Evolutionary conservation across 1,284 basidiomycete species (phyloP).

Genomic region (Vanrija sp.): DNA sequence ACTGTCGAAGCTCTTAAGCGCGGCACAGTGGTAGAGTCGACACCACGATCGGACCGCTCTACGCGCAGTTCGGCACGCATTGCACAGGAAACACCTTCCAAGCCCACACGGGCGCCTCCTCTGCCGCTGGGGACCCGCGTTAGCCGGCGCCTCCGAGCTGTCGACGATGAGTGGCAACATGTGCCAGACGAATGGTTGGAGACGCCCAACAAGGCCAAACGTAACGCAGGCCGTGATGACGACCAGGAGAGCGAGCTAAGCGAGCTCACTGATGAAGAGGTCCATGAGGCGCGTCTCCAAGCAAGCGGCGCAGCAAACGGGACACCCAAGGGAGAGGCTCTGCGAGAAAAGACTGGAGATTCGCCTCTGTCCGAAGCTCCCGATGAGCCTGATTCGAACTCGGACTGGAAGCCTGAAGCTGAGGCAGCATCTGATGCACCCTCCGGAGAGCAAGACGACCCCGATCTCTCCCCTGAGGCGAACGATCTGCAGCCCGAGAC

Average conservation of each 20-base stretch:
- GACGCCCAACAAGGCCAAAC: neutral
- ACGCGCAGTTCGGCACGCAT: slow-evolving; percentile 11
- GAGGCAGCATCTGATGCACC: neutral
- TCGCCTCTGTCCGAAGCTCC: slow-evolving; percentile 13
- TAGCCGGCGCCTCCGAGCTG: slow-evolving; percentile 29
- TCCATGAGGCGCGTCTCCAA: slow-evolving; percentile 22
- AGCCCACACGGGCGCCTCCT: slow-evolving; percentile 19
- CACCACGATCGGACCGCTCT: slow-evolving; percentile 14
- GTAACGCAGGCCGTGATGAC: neutral
- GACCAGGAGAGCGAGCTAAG: slow-evolving; percentile 44
- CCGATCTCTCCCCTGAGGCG: too few species aligned
- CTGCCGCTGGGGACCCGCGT: slow-evolving; percentile 32
- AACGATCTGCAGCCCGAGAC: neutral
- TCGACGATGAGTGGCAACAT: slow-evolving; percentile 48
- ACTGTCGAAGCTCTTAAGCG: slow-evolving; percentile 37
- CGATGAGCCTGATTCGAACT: neutral
- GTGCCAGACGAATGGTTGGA: slow-evolving; percentile 47
- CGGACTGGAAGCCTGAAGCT: neutral
- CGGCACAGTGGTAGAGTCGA: slow-evolving; percentile 12
- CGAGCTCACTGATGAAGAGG: slow-evolving; percentile 45
- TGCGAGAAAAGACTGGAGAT: neutral
- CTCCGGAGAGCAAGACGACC: neutral
- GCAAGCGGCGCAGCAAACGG: slow-evolving; percentile 2
- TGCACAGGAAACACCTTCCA: slow-evolving; percentile 11
- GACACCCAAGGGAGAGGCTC: neutral